These are phyloP conservation scores for Teratosphaeria gauchensis DNA, from an alignment of 2,329 filamentous ascomycete species.

Conservation along the genomic window DNA sequence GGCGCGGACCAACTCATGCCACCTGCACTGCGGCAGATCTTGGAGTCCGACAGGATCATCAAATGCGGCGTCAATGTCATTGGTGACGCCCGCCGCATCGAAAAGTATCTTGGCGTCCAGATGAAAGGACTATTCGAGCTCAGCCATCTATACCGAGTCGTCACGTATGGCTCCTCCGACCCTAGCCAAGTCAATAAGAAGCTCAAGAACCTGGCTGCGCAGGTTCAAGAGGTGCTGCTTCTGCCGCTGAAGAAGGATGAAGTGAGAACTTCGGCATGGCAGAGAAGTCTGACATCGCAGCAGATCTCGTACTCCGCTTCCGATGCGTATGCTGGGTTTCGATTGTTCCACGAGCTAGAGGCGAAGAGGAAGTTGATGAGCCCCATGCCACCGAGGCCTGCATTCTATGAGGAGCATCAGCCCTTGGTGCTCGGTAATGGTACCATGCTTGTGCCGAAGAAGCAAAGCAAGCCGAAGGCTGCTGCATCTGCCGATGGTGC, in stretches of 20 bases:
- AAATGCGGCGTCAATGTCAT: slow-evolving; percentile 72
- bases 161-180: slow-evolving; percentile 54
- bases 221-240: slow-evolving; percentile 61
- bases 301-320: slow-evolving; percentile 71
- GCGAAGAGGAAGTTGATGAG: slow-evolving; percentile 54
- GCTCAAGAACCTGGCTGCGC: slow-evolving; percentile 55
- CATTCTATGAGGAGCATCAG: slow-evolving; percentile 55
- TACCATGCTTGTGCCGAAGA: slow-evolving; percentile 2
- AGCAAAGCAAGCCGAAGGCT: not conserved
- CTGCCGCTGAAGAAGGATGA: slow-evolving; percentile 68
- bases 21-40: slow-evolving; percentile 58
- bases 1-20: slow-evolving; percentile 50
- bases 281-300: slow-evolving; percentile 45
- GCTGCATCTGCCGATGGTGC: not conserved
- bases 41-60: slow-evolving; percentile 59
- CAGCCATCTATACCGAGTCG: slow-evolving; percentile 69
- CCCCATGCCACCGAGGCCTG: slow-evolving; percentile 62
- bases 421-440: slow-evolving; percentile 51
- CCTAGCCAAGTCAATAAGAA: slow-evolving; percentile 54
- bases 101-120: slow-evolving; percentile 55
- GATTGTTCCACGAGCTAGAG: slow-evolving; percentile 65
- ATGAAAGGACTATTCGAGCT: slow-evolving; percentile 66
- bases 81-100: slow-evolving; percentile 55
- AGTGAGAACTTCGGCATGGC: slow-evolving; percentile 71
- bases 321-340: slow-evolving; percentile 70